A percentile compares a stretch with the other conserved stretches of the same genome.
phyloP scores from a whole-genome alignment of 2,329 filamentous ascomycete genomes.

The Penicillium brevicompactum region DNA sequence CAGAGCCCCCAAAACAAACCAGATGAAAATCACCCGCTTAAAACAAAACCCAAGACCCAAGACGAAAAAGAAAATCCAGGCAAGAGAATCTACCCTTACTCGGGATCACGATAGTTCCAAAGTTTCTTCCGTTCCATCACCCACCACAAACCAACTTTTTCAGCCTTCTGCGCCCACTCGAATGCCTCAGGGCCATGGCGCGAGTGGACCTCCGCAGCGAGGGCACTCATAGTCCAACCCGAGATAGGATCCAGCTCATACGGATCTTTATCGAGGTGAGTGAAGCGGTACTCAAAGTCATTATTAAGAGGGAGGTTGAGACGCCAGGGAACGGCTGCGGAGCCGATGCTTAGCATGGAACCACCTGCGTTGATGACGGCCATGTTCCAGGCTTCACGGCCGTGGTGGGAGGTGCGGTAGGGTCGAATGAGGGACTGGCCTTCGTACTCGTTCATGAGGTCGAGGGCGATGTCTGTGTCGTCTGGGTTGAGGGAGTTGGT shows the following conservation, averaged over 20 bases:
- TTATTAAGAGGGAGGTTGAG: conserved; percentile 76
- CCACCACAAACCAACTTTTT: conserved; percentile 42
- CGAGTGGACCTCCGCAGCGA: conserved; percentile 27
- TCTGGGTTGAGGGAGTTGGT: conserved; percentile 41
- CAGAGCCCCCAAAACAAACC: not conserved
- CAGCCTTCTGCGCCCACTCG: conserved; percentile 39
- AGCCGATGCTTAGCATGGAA: conserved; percentile 62
- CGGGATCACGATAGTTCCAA: conserved; percentile 22
- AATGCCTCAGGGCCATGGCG: conserved; percentile 34
- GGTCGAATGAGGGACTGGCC: conserved; percentile 50
- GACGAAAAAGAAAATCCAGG: not conserved
- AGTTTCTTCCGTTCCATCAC: conserved; percentile 35
- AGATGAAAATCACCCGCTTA: too few relatives aligned
- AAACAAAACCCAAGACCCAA: not conserved
- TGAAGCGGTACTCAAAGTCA: conserved; percentile 54
- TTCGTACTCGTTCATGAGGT: conserved; percentile 49
- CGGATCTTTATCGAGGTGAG: conserved; percentile 35
- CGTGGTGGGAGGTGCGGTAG: conserved; percentile 36
- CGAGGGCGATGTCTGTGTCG: conserved; percentile 36
- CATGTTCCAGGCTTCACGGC: conserved; percentile 37
- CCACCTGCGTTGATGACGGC: conserved; percentile 36
- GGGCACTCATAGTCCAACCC: conserved; percentile 30
- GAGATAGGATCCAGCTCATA: conserved; percentile 34
- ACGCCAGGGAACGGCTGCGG: conserved; percentile 74
- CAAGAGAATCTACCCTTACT: not conserved